Evolutionary conservation across 192 early-diverging fungal species (phyloP).

Genomic region (Dispira simplex): DNA sequence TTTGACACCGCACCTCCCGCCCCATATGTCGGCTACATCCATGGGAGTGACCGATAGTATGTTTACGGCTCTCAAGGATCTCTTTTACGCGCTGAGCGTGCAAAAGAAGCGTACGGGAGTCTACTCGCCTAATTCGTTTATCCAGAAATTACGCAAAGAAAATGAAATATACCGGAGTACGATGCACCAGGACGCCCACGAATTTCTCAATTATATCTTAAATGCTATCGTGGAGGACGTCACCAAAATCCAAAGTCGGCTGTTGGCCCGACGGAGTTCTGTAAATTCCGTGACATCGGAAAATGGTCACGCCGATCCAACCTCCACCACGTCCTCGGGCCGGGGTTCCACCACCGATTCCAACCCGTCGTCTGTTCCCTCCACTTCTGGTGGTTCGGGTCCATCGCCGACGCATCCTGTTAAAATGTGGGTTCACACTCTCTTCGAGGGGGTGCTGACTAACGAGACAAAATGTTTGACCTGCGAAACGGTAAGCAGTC

Average conservation of each 20-base stretch:
- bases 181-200: constrained; percentile 97
- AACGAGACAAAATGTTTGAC: constrained; percentile 97
- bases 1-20: constrained; percentile 5
- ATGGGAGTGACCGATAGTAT: constrained; percentile 61
- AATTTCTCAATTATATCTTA: constrained; percentile 89
- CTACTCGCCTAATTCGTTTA: constrained; percentile 69
- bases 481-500: constrained; percentile 88
- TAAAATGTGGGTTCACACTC: constrained; percentile 79
- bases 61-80: constrained; percentile 66
- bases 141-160: constrained; percentile 79
- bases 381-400: no score
- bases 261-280: neutral
- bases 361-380: no score
- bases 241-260: constrained; percentile 28
- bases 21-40: constrained; percentile 27
- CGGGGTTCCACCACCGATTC: no score
- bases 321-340: no score
- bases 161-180: constrained; percentile 90
- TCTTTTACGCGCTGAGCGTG: constrained; percentile 70
- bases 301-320: no score
- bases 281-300: neutral
- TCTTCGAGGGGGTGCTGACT: constrained; percentile 89
- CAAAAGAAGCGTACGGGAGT: constrained; percentile 74
- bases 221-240: constrained; percentile 87
- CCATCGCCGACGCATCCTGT: no score